phyloP scores from a whole-genome alignment of 257 asterid species.

The Penstemon davidsonii region DNA sequence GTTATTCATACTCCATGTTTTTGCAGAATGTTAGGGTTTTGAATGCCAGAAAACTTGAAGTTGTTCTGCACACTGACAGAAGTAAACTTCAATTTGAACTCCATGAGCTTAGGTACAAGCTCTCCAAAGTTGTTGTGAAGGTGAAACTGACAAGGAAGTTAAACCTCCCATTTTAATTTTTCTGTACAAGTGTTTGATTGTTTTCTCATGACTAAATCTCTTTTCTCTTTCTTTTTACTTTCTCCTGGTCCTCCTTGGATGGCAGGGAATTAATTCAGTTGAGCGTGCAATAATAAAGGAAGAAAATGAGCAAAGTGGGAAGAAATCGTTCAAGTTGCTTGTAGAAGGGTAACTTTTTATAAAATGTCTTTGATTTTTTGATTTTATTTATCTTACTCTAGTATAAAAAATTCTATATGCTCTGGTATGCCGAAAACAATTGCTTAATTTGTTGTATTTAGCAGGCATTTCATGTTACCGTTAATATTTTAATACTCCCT shows the following conservation, averaged over 20 bases:
- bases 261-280: constrained; percentile 79
- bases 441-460: constrained; percentile 2
- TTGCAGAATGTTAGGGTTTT: constrained; percentile 66
- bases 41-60: constrained; percentile 56
- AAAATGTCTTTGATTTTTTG: constrained; percentile 13
- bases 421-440: constrained; percentile 5
- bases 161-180: constrained; percentile 8
- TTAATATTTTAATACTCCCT: background rate
- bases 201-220: constrained; percentile 4
- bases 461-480: constrained; percentile 15
- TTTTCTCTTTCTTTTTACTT: constrained; percentile 14
- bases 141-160: constrained; percentile 39
- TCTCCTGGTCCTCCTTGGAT: constrained; percentile 21
- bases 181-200: constrained; percentile 1
- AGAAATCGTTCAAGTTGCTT: constrained; percentile 56
- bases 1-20: constrained; percentile 20
- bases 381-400: background rate
- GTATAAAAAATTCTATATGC: background rate
- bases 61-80: constrained; percentile 49
- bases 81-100: constrained; percentile 70
- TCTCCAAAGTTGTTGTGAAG: constrained; percentile 78
- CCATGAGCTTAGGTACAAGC: constrained; percentile 60
- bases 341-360: constrained; percentile 77
- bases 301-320: constrained; percentile 32
- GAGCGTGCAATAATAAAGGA: constrained; percentile 82